Conservation (phyloP, 140 eudicot species). For the Anethum foeniculum region DNA sequence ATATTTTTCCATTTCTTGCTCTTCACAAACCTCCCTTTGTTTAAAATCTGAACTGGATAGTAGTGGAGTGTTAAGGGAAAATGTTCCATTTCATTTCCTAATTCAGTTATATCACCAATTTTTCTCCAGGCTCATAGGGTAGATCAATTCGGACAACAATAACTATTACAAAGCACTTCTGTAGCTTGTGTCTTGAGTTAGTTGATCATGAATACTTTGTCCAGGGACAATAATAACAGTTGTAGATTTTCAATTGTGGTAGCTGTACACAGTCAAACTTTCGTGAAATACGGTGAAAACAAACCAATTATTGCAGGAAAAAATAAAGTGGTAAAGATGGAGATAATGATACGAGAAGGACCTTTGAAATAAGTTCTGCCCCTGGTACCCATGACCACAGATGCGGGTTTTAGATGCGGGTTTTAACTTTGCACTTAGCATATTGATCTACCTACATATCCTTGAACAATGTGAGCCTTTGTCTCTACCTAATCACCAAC, state of each 20-base stretch:
- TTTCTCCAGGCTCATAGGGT: too few species aligned
- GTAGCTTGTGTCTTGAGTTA: not conserved
- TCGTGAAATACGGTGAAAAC: slow-evolving; percentile 65
- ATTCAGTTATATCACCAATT: too few species aligned
- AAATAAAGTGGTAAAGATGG: slow-evolving; percentile 4
- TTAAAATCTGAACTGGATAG: slow-evolving; percentile 24
- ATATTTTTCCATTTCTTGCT: slow-evolving; percentile 55
- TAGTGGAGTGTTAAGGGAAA: too few species aligned
- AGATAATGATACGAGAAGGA: slow-evolving; percentile 12
- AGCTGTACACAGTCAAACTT: slow-evolving; percentile 85
- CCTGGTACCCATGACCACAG: slow-evolving; percentile 88
- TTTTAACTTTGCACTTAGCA: slow-evolving; percentile 73
- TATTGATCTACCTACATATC: slow-evolving; percentile 85
- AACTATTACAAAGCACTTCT: too few species aligned
- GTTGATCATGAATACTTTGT: slow-evolving; percentile 38
- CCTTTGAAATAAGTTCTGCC: slow-evolving; percentile 87
- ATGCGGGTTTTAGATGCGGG: slow-evolving; percentile 92
- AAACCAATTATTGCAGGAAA: not conserved
- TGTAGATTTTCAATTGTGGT: slow-evolving; percentile 79
- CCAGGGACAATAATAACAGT: slow-evolving; percentile 91
- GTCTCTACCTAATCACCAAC: slow-evolving; percentile 46
- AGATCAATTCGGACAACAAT: too few species aligned
- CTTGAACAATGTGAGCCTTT: slow-evolving; percentile 81
- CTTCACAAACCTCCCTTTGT: slow-evolving; percentile 57
- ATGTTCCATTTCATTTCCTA: too few species aligned